Evolutionary conservation across 2,329 filamentous ascomycete species (phyloP).

Genomic region (Nothopassalora personata): DNA sequence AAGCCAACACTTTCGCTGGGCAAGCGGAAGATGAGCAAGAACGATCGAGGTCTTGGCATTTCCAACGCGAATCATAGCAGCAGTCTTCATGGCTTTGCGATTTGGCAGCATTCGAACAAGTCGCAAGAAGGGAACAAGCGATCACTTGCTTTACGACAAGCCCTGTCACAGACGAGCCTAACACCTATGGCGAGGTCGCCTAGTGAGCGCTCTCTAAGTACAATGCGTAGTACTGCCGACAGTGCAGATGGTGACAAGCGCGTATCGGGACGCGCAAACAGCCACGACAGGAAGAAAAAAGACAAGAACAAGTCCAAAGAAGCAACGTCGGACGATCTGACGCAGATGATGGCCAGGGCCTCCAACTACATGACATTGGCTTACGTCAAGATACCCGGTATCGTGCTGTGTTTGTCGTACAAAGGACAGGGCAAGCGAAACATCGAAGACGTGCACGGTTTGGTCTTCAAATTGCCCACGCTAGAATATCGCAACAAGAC

Average conservation of each 20-base stretch:
- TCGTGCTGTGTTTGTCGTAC: slow-evolving; percentile 92
- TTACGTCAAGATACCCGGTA: slow-evolving; percentile 89
- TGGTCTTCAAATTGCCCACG: slow-evolving; percentile 90
- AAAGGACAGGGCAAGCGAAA: slow-evolving; percentile 95
- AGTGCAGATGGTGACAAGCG: slow-evolving; percentile 22
- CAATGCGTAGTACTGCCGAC: slow-evolving; percentile 22
- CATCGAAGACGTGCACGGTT: slow-evolving; percentile 92
- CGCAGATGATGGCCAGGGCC: slow-evolving; percentile 91
- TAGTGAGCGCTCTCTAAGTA: slow-evolving; percentile 29
- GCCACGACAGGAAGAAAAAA: slow-evolving; percentile 35
- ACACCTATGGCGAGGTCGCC: slow-evolving; percentile 27
- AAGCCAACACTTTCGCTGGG: slow-evolving; percentile 67
- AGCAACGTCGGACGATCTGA: slow-evolving; percentile 76
- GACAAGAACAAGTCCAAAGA: slow-evolving; percentile 53
- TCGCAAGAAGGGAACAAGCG: slow-evolving; percentile 20
- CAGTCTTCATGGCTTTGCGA: slow-evolving; percentile 36
- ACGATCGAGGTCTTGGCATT: slow-evolving; percentile 32
- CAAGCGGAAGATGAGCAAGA: slow-evolving; percentile 30
- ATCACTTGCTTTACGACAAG: slow-evolving; percentile 21
- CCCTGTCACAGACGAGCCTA: slow-evolving; percentile 22
- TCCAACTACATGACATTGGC: slow-evolving; percentile 97
- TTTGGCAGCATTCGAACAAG: slow-evolving; percentile 40
- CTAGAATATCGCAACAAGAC: slow-evolving; percentile 98
- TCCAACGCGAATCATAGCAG: slow-evolving; percentile 17
- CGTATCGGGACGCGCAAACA: not conserved